A percentile compares a stretch with the other conserved stretches of the same genome.
These are phyloP conservation scores for Podospora tetraspora DNA, from an alignment of 495 filamentous ascomycete genomes.

Conservation along the genomic window DNA sequence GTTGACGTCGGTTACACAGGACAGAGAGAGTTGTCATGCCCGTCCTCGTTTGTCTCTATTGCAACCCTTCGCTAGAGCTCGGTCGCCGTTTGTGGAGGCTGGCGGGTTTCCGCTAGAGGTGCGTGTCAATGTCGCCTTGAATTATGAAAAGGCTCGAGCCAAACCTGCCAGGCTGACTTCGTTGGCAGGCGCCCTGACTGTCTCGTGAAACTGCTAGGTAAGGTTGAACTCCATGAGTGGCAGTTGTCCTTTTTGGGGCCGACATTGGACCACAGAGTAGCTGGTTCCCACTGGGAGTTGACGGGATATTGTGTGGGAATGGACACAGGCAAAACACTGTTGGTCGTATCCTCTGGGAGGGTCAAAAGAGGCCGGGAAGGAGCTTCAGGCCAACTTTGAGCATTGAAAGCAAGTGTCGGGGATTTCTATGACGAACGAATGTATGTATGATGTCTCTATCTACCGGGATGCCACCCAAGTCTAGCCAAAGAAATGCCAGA, in stretches of 20 bases:
- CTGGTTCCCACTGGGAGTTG: no score
- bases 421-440: not conserved
- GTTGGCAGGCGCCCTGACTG: no score
- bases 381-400: not conserved
- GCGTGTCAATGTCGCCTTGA: not conserved
- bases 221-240: no score
- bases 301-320: no score
- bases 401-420: not conserved
- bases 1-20: not conserved
- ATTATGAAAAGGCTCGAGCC: not conserved
- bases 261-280: no score
- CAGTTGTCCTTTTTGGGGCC: no score
- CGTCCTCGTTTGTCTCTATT: not conserved
- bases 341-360: not conserved
- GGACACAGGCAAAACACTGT: not conserved
- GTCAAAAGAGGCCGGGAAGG: not conserved
- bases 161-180: not conserved
- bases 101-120: not conserved
- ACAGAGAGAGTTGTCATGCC: not conserved
- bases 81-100: not conserved
- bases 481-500: not conserved
- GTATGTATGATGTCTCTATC: not conserved
- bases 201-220: no score
- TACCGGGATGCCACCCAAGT: not conserved
- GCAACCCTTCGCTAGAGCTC: not conserved